These are phyloP conservation scores for Fusarium tricinctum DNA, from an alignment of 2,329 filamentous ascomycete species.

Conservation along the genomic window DNA sequence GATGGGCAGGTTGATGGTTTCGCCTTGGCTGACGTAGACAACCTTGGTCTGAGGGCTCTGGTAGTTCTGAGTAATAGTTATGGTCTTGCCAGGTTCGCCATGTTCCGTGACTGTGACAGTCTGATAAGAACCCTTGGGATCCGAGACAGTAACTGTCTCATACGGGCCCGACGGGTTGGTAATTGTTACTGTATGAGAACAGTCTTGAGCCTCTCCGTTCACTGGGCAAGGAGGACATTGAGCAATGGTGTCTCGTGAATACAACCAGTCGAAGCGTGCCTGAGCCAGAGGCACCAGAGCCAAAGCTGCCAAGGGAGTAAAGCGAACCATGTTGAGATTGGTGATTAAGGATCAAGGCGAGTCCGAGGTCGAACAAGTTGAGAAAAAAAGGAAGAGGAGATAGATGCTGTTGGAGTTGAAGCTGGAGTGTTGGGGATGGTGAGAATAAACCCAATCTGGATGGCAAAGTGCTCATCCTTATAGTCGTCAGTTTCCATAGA, in stretches of 20 bases:
- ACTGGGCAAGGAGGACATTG: conserved; percentile 52
- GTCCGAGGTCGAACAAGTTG: neutral
- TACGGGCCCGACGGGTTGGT: conserved; percentile 39
- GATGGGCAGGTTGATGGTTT: conserved; percentile 29
- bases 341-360: neutral
- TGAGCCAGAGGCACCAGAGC: conserved; percentile 47
- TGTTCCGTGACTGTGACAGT: conserved; percentile 41
- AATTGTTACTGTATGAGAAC: conserved; percentile 47
- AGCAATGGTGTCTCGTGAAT: conserved; percentile 35
- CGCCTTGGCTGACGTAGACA: conserved; percentile 43
- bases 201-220: conserved; percentile 30
- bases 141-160: conserved; percentile 39
- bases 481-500: conserved; percentile 11
- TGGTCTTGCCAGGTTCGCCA: conserved; percentile 24
- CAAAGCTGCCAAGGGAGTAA: conserved; percentile 47
- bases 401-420: neutral
- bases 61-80: conserved; percentile 37
- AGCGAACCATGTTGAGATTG: conserved; percentile 45
- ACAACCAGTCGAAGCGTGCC: conserved; percentile 46
- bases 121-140: conserved; percentile 28
- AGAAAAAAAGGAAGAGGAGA: neutral
- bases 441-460: conserved; percentile 1
- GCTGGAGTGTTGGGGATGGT: conserved; percentile 23
- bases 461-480: conserved; percentile 30
- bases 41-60: conserved; percentile 32